Conservation (phyloP, 176 grass and related monocot species). For the Avena sativa region DNA sequence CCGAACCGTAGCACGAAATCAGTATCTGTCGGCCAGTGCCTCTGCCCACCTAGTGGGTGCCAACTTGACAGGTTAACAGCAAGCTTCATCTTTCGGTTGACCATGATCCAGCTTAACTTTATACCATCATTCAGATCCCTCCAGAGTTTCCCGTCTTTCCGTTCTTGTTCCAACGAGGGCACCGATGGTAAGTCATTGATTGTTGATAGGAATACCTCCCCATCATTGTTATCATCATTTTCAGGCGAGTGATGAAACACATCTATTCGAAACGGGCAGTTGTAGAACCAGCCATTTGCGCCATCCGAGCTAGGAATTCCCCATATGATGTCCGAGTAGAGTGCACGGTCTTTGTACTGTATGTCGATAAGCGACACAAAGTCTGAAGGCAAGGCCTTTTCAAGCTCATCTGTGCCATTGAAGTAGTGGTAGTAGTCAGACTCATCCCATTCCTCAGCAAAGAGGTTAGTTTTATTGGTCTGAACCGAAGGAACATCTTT, state of each 20-base stretch:
- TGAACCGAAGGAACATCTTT: slow-evolving; percentile 47
- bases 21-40: slow-evolving; percentile 53
- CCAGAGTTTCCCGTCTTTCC: slow-evolving; percentile 57
- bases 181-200: slow-evolving; percentile 25
- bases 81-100: slow-evolving; percentile 45
- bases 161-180: slow-evolving; percentile 50
- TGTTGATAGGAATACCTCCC: slow-evolving; percentile 32
- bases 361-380: slow-evolving; percentile 41
- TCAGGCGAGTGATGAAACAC: slow-evolving; percentile 36
- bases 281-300: slow-evolving; percentile 49
- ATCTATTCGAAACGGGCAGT: slow-evolving; percentile 51
- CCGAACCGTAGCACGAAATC: slow-evolving; percentile 45
- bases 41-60: slow-evolving; percentile 40
- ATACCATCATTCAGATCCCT: slow-evolving; percentile 45
- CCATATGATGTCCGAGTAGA: slow-evolving; percentile 52
- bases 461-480: slow-evolving; percentile 40
- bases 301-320: slow-evolving; percentile 46
- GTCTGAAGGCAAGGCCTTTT: slow-evolving; percentile 41
- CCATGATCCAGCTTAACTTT: slow-evolving; percentile 53
- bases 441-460: slow-evolving; percentile 46
- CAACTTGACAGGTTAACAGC: slow-evolving; percentile 55
- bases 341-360: slow-evolving; percentile 31
- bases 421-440: slow-evolving; percentile 38
- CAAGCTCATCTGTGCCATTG: slow-evolving; percentile 39
- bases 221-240: slow-evolving; percentile 31